Evolutionary conservation across 331 rosid genomes (phyloP).

Genomic region (Pyracantha coccinea): DNA sequence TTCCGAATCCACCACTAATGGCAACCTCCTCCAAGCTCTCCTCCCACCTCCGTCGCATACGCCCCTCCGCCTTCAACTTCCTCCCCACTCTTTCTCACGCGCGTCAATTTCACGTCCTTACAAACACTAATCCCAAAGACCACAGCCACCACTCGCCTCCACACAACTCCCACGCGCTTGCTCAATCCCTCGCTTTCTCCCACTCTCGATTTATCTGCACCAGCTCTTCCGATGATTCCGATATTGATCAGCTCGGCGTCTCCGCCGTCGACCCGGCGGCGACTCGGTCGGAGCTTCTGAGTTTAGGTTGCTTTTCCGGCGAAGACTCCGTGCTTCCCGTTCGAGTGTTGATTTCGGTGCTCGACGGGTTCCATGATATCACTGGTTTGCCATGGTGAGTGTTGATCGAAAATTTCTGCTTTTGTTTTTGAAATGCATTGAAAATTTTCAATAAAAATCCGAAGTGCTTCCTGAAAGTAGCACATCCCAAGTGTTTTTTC

Average conservation of each 20-base stretch:
- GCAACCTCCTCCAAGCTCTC: slow-evolving; percentile 12
- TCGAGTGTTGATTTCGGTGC: slow-evolving; percentile 34
- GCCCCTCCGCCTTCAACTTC: neutral
- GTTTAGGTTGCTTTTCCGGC: slow-evolving; percentile 5
- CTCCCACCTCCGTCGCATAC: neutral
- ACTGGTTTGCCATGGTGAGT: slow-evolving; percentile 72
- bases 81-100: slow-evolving; percentile 8
- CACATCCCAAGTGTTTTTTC: too few species aligned
- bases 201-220: slow-evolving; percentile 47
- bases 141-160: slow-evolving; percentile 9
- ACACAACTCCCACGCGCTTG: neutral
- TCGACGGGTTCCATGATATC: slow-evolving; percentile 52
- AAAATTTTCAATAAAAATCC: too few species aligned
- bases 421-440: neutral
- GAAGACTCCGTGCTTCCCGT: slow-evolving; percentile 37
- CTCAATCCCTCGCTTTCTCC: slow-evolving; percentile 22
- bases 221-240: slow-evolving; percentile 28
- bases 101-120: neutral
- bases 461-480: too few species aligned
- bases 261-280: slow-evolving; percentile 16
- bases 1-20: slow-evolving; percentile 5
- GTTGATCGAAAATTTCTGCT: neutral
- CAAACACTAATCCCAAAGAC: slow-evolving; percentile 5
- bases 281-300: slow-evolving; percentile 21
- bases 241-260: slow-evolving; percentile 7